Percentiles rank a stretch among this genome's conserved stretches.
Evolutionary conservation across 108 stramenopile genomes (phyloP).

Genomic region (Seminavis robusta): DNA sequence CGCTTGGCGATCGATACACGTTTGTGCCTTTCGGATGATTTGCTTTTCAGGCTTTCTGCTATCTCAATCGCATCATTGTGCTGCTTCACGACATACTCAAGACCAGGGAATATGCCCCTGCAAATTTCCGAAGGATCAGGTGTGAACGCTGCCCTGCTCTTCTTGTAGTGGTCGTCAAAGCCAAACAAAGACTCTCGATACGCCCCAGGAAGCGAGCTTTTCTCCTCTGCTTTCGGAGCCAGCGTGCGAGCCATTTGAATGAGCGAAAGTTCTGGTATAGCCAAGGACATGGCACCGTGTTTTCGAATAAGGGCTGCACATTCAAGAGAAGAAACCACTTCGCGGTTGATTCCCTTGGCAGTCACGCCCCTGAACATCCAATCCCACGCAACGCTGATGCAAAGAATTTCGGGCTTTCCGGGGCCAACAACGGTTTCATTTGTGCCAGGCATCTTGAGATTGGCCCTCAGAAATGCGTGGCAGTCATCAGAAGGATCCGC

Average conservation of each 20-base stretch:
- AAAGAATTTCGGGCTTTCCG: too few species aligned
- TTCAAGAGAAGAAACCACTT: constrained; percentile 55
- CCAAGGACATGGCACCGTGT: constrained; percentile 51
- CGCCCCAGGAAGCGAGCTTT: too few species aligned
- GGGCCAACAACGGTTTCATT: too few species aligned
- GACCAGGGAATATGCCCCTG: constrained; percentile 20
- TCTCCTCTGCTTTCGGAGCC: too few species aligned
- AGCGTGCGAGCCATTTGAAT: constrained; percentile 45
- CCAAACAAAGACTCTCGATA: too few species aligned
- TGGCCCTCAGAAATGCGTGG: too few species aligned
- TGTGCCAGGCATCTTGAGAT: too few species aligned
- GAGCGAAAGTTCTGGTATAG: constrained; percentile 69
- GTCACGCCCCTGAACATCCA: constrained; percentile 1
- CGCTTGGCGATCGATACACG: constrained; percentile 17
- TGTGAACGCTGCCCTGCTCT: neutral
- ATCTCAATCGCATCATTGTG: constrained; percentile 4
- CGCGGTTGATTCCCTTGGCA: constrained; percentile 22
- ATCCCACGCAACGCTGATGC: constrained; percentile 2
- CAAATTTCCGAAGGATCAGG: constrained; percentile 6
- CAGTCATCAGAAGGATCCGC: too few species aligned
- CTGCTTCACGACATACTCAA: constrained; percentile 15
- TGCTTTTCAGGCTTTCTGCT: neutral
- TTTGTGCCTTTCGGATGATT: constrained; percentile 2
- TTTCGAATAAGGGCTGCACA: constrained; percentile 55
- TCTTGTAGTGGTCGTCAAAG: too few species aligned